Percentiles rank a stretch among this genome's conserved stretches.
Conservation (phyloP, 1,284 basidiomycete genomes). For the Garcileccinum viscosum region DNA sequence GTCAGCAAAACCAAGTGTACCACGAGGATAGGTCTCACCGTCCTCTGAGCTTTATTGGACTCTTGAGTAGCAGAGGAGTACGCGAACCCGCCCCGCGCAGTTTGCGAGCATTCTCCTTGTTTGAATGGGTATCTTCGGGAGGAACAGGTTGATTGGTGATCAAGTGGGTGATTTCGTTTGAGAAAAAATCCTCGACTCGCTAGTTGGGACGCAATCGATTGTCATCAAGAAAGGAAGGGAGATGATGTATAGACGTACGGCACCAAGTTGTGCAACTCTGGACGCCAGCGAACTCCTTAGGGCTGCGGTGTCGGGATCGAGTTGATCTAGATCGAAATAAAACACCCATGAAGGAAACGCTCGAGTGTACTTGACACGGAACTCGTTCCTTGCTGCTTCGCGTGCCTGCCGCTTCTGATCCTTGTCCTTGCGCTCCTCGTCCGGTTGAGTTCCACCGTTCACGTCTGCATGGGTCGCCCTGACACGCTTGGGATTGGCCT, state of each 20-base stretch:
- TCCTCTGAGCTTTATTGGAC: slow-evolving; percentile 67
- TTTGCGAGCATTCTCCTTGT: slow-evolving; percentile 70
- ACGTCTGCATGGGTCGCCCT: slow-evolving; percentile 34
- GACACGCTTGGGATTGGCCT: slow-evolving; percentile 40
- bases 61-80: slow-evolving; percentile 50
- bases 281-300: slow-evolving; percentile 55
- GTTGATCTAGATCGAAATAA: slow-evolving; percentile 80
- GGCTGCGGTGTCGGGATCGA: slow-evolving; percentile 53
- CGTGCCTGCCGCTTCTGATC: slow-evolving; percentile 54
- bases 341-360: slow-evolving; percentile 87
- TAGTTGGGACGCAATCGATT: slow-evolving; percentile 37
- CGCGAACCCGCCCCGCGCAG: slow-evolving; percentile 30
- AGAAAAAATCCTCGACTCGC: slow-evolving; percentile 88
- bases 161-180: slow-evolving; percentile 84
- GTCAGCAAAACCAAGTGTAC: neutral
- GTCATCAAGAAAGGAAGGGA: neutral
- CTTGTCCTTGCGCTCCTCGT: slow-evolving; percentile 46
- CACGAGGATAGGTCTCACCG: slow-evolving; percentile 48
- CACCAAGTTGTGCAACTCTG: slow-evolving; percentile 73
- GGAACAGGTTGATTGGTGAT: slow-evolving; percentile 69
- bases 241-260: slow-evolving; percentile 59
- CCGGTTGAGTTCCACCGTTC: slow-evolving; percentile 23
- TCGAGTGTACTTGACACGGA: slow-evolving; percentile 82
- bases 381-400: slow-evolving; percentile 72
- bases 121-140: slow-evolving; percentile 44